Evolutionary conservation across 148 eudicot genomes (phyloP).

Genomic region (Chenopodium quinoa): DNA sequence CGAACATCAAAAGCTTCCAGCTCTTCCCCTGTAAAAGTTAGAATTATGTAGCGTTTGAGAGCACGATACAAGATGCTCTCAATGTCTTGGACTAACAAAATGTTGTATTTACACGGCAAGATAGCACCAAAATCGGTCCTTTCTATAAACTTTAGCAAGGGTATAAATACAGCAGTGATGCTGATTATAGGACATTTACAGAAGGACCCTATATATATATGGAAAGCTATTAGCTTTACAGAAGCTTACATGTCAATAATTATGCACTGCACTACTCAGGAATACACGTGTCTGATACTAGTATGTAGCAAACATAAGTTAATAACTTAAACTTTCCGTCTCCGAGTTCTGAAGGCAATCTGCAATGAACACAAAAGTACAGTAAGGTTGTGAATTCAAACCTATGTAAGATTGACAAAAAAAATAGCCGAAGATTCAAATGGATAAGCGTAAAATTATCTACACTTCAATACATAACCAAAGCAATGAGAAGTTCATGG

Average conservation of each 20-base stretch:
- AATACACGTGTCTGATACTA: neutral
- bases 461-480: neutral
- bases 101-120: neutral
- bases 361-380: constrained; percentile 26
- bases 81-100: too few species aligned
- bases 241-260: neutral
- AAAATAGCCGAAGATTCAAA: neutral
- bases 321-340: constrained; percentile 34
- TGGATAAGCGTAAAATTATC: neutral
- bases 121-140: neutral
- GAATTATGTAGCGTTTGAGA: too few species aligned
- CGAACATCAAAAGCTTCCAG: too few species aligned
- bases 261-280: neutral
- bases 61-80: too few species aligned
- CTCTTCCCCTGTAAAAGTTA: too few species aligned
- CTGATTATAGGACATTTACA: constrained; percentile 14
- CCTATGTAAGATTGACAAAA: neutral
- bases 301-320: constrained; percentile 1
- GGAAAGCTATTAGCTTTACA: neutral
- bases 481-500: neutral
- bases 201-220: neutral
- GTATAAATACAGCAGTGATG: neutral
- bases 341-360: constrained; percentile 50
- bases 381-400: neutral
- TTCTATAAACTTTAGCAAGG: neutral